Evolutionary conservation across 192 early-diverging fungal species (phyloP).

Genomic region (Kappamyces sp.): DNA sequence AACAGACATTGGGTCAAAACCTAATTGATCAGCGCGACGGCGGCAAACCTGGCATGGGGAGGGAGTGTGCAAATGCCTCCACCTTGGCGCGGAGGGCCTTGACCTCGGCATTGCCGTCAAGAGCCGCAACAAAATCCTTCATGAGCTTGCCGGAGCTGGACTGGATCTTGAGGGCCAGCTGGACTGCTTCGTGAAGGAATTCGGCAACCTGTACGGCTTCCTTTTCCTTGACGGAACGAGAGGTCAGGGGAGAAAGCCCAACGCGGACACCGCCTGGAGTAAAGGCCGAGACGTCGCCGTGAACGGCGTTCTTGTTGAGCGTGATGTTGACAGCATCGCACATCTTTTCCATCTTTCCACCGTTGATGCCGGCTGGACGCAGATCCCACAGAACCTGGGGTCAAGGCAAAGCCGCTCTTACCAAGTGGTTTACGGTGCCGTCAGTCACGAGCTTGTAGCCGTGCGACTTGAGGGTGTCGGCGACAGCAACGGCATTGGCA

Average conservation of each 20-base stretch:
- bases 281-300: constrained; percentile 91
- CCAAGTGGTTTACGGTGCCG: constrained; percentile 96
- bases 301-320: constrained; percentile 98
- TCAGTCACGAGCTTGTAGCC: constrained; percentile 94
- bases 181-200: constrained; percentile 88
- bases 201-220: constrained; percentile 96
- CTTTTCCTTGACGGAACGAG: constrained; percentile 90
- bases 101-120: constrained; percentile 75
- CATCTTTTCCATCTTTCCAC: constrained; percentile 97
- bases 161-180: constrained; percentile 85
- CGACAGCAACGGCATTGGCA: constrained; percentile 84
- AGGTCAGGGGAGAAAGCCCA: constrained; percentile 91
- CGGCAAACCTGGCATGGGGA: constrained; percentile 89
- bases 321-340: constrained; percentile 97
- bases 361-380: constrained; percentile 83
- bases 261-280: constrained; percentile 97
- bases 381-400: constrained; percentile 84
- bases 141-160: constrained; percentile 83
- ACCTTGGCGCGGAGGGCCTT: constrained; percentile 77
- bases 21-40: no score
- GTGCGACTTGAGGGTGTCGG: constrained; percentile 62
- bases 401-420: no score
- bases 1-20: constrained; percentile 50
- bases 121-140: constrained; percentile 93
- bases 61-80: constrained; percentile 82